Conservation (phyloP, 2,329 filamentous ascomycete species). For the Scedosporium apiospermum region DNA sequence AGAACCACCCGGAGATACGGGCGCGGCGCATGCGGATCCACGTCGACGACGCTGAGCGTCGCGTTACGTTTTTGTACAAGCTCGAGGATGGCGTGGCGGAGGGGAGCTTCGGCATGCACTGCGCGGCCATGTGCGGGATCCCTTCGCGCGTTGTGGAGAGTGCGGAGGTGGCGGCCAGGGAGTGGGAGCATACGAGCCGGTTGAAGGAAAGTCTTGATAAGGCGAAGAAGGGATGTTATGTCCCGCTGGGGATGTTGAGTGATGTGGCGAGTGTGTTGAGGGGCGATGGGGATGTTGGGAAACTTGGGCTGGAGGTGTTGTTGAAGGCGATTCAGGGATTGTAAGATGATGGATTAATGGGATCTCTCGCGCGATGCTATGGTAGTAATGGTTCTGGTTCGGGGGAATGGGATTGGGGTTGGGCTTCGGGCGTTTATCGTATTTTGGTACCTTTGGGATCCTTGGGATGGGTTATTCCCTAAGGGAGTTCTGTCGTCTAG, state of each 20-base stretch:
- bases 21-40: constrained; percentile 89
- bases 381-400: background rate
- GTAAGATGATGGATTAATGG: constrained; percentile 18
- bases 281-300: constrained; percentile 38
- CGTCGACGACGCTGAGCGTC: constrained; percentile 72
- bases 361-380: background rate
- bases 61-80: constrained; percentile 95
- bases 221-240: constrained; percentile 67
- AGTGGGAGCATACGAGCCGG: constrained; percentile 91
- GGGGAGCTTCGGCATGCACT: constrained; percentile 98
- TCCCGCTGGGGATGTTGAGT: constrained; percentile 79
- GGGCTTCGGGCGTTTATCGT: background rate
- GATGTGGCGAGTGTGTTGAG: constrained; percentile 73
- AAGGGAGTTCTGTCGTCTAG: background rate
- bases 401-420: background rate
- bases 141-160: constrained; percentile 70
- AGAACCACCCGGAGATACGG: constrained; percentile 75
- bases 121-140: constrained; percentile 96
- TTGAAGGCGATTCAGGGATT: constrained; percentile 50
- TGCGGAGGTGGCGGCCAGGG: constrained; percentile 78
- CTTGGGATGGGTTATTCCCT: background rate
- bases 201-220: constrained; percentile 82
- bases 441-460: background rate
- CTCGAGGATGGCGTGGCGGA: constrained; percentile 90
- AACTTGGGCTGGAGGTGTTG: constrained; percentile 49